Evolutionary conservation across 495 filamentous ascomycete species (phyloP).

Genomic region (Daldinia loculata): DNA sequence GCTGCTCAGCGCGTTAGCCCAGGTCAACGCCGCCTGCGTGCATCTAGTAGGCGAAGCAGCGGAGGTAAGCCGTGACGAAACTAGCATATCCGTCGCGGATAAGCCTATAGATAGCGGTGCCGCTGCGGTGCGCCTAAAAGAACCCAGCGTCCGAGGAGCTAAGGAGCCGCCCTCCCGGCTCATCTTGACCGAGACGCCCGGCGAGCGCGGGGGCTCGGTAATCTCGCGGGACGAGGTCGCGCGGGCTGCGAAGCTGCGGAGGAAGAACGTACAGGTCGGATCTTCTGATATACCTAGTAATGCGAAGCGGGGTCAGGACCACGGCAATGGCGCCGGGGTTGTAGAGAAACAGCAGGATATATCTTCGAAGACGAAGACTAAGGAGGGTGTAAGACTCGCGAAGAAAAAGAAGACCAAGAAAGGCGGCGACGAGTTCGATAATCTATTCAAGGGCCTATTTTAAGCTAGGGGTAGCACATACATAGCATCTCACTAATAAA

Average conservation of each 20-base stretch:
- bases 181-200: background rate
- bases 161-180: background rate
- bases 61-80: background rate
- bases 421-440: slow-evolving; percentile 49
- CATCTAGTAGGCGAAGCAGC: slow-evolving; percentile 30
- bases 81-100: background rate
- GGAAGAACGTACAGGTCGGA: background rate
- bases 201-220: slow-evolving; percentile 3
- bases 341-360: background rate
- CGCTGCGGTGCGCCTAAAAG: too few species aligned
- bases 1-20: slow-evolving; percentile 71
- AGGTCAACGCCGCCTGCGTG: slow-evolving; percentile 59
- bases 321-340: background rate
- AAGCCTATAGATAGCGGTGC: background rate
- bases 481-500: background rate
- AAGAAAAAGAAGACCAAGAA: slow-evolving; percentile 44
- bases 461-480: slow-evolving; percentile 5
- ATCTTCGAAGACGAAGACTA: slow-evolving; percentile 8
- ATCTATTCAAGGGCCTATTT: slow-evolving; percentile 47
- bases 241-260: slow-evolving; percentile 7
- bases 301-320: slow-evolving; percentile 4
- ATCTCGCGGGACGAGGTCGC: slow-evolving; percentile 30
- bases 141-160: background rate
- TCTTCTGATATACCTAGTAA: background rate
- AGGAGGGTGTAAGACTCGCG: background rate